These are phyloP conservation scores for Pythium myriotylum DNA, from an alignment of 352 stramenopile genomes.

Conservation along the genomic window DNA sequence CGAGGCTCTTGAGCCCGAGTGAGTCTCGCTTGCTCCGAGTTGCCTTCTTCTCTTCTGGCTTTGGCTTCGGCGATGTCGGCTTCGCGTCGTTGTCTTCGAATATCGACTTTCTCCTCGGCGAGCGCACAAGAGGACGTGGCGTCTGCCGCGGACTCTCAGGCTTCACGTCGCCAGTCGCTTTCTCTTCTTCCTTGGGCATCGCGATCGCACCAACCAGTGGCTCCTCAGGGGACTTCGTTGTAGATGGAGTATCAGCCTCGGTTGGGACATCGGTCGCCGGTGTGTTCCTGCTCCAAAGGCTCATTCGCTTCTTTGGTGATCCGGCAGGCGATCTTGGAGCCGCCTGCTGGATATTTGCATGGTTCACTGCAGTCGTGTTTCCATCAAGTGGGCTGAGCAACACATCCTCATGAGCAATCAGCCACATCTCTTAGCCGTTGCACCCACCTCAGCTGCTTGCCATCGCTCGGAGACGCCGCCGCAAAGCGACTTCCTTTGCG, in stretches of 20 bases:
- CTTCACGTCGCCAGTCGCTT: not conserved
- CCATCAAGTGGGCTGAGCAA: not conserved
- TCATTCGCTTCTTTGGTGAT: conserved; percentile 10
- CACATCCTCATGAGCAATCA: no score
- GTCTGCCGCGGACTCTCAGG: not conserved
- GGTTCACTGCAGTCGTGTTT: not conserved
- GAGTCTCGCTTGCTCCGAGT: conserved; percentile 20
- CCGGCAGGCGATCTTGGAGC: not conserved
- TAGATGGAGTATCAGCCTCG: not conserved
- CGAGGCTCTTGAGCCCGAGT: conserved; percentile 17
- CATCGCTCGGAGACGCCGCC: not conserved
- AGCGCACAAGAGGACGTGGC: conserved; percentile 1
- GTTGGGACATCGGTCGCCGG: not conserved
- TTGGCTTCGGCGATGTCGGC: conserved; percentile 1
- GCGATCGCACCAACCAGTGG: no score
- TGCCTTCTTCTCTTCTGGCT: conserved; percentile 11
- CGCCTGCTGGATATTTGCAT: not conserved
- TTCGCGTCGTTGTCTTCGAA: conserved; percentile 1
- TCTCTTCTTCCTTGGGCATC: no score
- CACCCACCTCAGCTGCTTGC: conserved; percentile 12
- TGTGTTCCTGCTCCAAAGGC: conserved; percentile 17
- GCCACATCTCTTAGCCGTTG: no score
- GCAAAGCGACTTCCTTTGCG: conserved; percentile 18
- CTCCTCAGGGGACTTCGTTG: not conserved
- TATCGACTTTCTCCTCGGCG: not conserved